A percentile compares a stretch with the other conserved stretches of the same genome.
These are phyloP conservation scores for Penicillium steckii DNA, from an alignment of 495 filamentous ascomycete genomes.

Conservation along the genomic window DNA sequence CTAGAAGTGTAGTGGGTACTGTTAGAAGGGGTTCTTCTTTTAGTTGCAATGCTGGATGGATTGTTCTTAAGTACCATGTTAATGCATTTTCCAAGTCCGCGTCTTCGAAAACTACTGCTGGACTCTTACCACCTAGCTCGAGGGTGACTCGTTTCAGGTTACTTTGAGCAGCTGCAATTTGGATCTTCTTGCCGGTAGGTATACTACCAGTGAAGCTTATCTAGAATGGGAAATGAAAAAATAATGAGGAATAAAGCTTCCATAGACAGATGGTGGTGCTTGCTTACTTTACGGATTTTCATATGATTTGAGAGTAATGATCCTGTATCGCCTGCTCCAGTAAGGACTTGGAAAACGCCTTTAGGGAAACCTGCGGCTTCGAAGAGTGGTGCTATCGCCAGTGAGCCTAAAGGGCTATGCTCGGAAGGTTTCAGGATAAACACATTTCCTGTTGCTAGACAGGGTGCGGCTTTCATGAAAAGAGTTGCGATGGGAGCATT, in stretches of 20 bases:
- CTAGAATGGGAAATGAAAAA: neutral
- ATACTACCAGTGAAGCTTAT: constrained; percentile 18
- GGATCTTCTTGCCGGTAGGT: constrained; percentile 11
- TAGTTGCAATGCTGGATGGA: constrained; percentile 42
- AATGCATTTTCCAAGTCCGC: constrained; percentile 80
- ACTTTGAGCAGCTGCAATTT: constrained; percentile 25
- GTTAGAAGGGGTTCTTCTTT: neutral
- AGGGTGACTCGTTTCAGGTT: constrained; percentile 63
- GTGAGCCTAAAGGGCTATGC: constrained; percentile 79
- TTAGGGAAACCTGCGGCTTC: constrained; percentile 82
- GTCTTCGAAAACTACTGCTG: constrained; percentile 82
- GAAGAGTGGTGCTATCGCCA: constrained; percentile 79
- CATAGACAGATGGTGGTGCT: neutral
- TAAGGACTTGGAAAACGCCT: constrained; percentile 81
- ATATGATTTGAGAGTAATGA: constrained; percentile 8
- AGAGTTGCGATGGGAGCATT: constrained; percentile 7
- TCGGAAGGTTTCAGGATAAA: constrained; percentile 87
- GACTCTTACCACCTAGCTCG: constrained; percentile 91
- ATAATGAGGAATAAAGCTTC: too few species aligned
- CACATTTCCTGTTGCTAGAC: constrained; percentile 51
- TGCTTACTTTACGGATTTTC: neutral
- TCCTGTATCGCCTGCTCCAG: constrained; percentile 76
- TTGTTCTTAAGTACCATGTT: neutral
- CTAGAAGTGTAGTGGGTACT: constrained; percentile 68
- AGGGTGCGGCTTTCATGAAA: constrained; percentile 44